Conservation (phyloP, 495 filamentous ascomycete species). For the Trichoderma gamsii region DNA sequence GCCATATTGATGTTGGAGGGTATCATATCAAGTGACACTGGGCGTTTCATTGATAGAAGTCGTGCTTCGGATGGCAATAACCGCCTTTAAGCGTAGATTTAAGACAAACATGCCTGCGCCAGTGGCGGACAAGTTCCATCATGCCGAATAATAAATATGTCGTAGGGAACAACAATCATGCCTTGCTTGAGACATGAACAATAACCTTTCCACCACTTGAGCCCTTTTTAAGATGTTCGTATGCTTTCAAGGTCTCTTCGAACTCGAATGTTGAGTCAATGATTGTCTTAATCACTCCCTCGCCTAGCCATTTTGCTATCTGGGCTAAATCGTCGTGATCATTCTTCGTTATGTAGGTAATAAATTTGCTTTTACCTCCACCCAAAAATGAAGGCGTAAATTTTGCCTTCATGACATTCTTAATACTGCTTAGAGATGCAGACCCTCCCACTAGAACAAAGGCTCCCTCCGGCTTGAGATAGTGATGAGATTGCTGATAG, state of each 20-base stretch:
- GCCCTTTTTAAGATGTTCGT: constrained; percentile 16
- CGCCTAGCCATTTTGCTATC: constrained; percentile 37
- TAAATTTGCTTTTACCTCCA: constrained; percentile 46
- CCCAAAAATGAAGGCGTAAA: constrained; percentile 47
- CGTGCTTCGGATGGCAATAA: too few relatives aligned
- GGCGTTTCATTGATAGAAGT: too few relatives aligned
- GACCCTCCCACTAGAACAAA: constrained; percentile 47
- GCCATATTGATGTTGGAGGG: too few relatives aligned
- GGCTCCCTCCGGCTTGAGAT: constrained; percentile 37
- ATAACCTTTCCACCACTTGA: constrained; percentile 16
- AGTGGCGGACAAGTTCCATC: too few relatives aligned
- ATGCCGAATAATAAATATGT: too few relatives aligned
- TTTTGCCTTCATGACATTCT: constrained; percentile 22
- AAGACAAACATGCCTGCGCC: too few relatives aligned
- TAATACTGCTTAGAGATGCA: background rate
- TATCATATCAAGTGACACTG: too few relatives aligned
- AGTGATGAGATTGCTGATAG: constrained; percentile 45
- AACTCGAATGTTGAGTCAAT: constrained; percentile 16
- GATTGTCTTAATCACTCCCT: constrained; percentile 15
- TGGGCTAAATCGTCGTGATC: constrained; percentile 40
- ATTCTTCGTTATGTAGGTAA: constrained; percentile 32
- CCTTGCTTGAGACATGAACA: constrained; percentile 11
- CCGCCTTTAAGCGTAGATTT: too few relatives aligned
- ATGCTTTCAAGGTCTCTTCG: constrained; percentile 15
- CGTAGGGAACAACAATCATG: background rate